phyloP scores from a whole-genome alignment of 1,284 basidiomycete species.

The Limonomyces culmigenus region DNA sequence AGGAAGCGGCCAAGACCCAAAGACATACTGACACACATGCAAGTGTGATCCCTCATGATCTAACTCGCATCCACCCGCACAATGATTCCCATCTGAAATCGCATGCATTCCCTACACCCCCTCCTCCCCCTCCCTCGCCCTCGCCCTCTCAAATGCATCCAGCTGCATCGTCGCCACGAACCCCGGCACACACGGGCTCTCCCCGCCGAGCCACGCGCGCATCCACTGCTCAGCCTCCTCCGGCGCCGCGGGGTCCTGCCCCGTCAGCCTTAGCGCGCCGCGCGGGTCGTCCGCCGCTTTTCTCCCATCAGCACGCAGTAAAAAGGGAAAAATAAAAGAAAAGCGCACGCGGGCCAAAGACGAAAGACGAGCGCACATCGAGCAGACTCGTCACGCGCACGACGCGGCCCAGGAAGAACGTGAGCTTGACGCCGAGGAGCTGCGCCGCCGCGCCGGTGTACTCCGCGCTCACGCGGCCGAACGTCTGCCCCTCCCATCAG shows the following conservation, averaged over 20 bases:
- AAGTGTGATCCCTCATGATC: too few relatives aligned
- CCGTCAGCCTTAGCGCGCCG: constrained; percentile 52
- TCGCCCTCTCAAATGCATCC: too few relatives aligned
- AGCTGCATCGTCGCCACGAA: constrained; percentile 62
- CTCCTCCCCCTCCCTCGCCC: too few relatives aligned
- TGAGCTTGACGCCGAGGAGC: constrained; percentile 72
- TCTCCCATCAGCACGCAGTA: constrained; percentile 12
- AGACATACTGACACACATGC: too few relatives aligned
- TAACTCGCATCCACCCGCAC: too few relatives aligned
- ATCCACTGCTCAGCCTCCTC: constrained; percentile 50
- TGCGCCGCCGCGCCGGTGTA: constrained; percentile 69
- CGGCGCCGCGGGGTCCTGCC: constrained; percentile 25
- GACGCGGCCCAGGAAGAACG: constrained; percentile 71
- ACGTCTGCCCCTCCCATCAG: constrained; percentile 36
- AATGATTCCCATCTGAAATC: too few relatives aligned
- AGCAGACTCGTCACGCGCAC: constrained; percentile 72
- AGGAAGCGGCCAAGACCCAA: too few relatives aligned
- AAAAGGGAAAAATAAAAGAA: too few relatives aligned
- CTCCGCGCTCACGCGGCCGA: constrained; percentile 58
- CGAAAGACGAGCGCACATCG: constrained; percentile 53
- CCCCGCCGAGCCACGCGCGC: constrained; percentile 55
- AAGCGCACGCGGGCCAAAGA: constrained; percentile 44
- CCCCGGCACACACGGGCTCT: constrained; percentile 59
- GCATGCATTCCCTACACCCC: too few relatives aligned
- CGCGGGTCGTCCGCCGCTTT: constrained; percentile 43